A percentile compares a stretch with the other conserved stretches of the same genome.
phyloP scores from a whole-genome alignment of 2,329 filamentous ascomycete species.

The Penicillium sumatraense region DNA sequence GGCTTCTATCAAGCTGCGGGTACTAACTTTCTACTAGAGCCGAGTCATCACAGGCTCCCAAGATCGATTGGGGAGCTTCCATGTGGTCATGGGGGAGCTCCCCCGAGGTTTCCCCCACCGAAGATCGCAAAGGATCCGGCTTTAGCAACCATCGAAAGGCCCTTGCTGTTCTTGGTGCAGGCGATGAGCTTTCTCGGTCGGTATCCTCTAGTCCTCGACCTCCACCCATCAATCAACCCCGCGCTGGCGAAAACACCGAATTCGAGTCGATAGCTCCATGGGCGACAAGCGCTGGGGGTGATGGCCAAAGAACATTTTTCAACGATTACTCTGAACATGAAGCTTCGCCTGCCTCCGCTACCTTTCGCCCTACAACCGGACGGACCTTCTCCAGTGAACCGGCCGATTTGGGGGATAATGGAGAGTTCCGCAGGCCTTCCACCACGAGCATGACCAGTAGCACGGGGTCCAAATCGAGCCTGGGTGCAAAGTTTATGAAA shows the following conservation, averaged over 20 bases:
- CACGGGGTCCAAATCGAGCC: conserved; percentile 75
- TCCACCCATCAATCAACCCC: conserved; percentile 26
- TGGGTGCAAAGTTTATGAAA: conserved; percentile 72
- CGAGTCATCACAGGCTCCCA: conserved; percentile 25
- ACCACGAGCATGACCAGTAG: conserved; percentile 88
- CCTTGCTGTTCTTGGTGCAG: conserved; percentile 34
- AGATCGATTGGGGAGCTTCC: conserved; percentile 35
- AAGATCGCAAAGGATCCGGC: conserved; percentile 38
- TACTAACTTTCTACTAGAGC: conserved; percentile 27
- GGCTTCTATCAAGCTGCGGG: not conserved
- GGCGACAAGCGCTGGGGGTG: conserved; percentile 32
- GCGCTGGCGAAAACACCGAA: conserved; percentile 19
- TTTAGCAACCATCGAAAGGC: conserved; percentile 42
- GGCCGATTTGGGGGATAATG: conserved; percentile 63
- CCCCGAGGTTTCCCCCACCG: conserved; percentile 44
- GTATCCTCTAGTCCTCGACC: conserved; percentile 27
- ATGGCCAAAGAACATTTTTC: conserved; percentile 41
- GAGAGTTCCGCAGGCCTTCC: conserved; percentile 81
- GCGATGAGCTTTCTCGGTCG: conserved; percentile 31
- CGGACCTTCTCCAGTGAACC: conserved; percentile 62
- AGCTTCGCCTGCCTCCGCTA: conserved; percentile 68
- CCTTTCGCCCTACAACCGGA: conserved; percentile 64
- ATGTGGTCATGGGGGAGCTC: conserved; percentile 41
- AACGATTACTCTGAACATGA: conserved; percentile 45
- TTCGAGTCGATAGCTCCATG: conserved; percentile 37